Conservation (phyloP, 371 early-diverging fungal species). For the Mortierella sp. region DNA sequence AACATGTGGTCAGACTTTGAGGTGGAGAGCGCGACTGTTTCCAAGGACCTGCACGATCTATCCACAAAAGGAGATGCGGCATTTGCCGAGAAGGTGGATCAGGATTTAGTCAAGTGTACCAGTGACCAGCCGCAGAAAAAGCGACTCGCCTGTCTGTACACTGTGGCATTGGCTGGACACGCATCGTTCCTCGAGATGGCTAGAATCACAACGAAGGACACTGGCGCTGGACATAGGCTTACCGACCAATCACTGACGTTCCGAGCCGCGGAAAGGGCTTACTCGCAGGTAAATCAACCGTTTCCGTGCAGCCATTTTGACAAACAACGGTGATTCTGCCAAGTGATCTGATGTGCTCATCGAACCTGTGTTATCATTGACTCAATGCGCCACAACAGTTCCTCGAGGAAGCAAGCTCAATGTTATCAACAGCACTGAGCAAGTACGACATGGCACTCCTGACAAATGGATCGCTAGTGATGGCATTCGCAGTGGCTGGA, state of each 20-base stretch:
- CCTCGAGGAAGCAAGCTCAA: constrained; percentile 36
- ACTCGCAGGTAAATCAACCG: constrained; percentile 20
- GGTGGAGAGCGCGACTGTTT: constrained; percentile 15
- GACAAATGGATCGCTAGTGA: constrained; percentile 48
- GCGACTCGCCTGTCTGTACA: constrained; percentile 36
- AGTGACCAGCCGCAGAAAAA: constrained; percentile 10
- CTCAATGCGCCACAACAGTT: constrained; percentile 16
- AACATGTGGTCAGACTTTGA: constrained; percentile 54
- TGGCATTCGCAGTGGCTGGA: constrained; percentile 48
- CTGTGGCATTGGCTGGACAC: constrained; percentile 25
- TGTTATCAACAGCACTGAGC: constrained; percentile 53
- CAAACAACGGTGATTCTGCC: too few relatives aligned
- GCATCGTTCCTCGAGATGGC: constrained; percentile 33
- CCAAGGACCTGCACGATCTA: constrained; percentile 10
- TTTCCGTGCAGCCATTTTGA: too few relatives aligned
- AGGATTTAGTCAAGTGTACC: background rate
- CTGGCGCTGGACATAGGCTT: background rate
- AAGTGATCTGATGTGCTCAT: background rate
- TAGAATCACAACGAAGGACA: background rate
- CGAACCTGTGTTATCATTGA: background rate
- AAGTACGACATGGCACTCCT: constrained; percentile 51
- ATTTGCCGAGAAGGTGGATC: background rate
- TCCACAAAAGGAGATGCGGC: constrained; percentile 5
- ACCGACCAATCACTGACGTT: background rate
- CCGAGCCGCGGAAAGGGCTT: constrained; percentile 17